Evolutionary conservation across 2,329 filamentous ascomycete genomes (phyloP).

Genomic region (Hypoxylon sp.): DNA sequence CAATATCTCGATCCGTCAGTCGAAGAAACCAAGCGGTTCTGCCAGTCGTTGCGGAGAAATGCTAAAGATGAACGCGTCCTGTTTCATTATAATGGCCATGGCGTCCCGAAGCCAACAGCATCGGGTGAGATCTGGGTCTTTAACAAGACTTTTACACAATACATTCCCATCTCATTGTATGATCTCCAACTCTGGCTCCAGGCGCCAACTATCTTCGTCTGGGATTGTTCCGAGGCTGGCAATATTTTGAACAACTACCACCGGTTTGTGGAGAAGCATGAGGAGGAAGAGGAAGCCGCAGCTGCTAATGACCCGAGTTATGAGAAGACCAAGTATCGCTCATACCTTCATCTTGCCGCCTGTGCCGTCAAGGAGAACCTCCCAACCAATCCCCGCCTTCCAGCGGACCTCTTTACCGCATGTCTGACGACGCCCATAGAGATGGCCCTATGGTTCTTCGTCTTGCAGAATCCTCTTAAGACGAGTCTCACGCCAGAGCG

Average conservation of each 20-base stretch:
- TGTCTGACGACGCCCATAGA: conserved; percentile 97
- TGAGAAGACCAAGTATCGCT: conserved; percentile 77
- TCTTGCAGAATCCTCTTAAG: conserved; percentile 86
- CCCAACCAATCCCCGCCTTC: conserved; percentile 92
- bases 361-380: conserved; percentile 92
- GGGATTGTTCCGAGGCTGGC: conserved; percentile 96
- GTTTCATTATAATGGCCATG: conserved; percentile 99
- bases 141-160: conserved; percentile 98
- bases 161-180: conserved; percentile 95
- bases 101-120: conserved; percentile 92
- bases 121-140: conserved; percentile 99
- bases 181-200: conserved; percentile 96
- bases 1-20: conserved; percentile 96
- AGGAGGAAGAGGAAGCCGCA: conserved; percentile 85
- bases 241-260: conserved; percentile 97
- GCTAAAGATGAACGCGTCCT: conserved; percentile 95
- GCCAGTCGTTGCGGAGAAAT: conserved; percentile 87
- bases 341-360: conserved; percentile 89
- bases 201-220: conserved; percentile 95
- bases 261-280: conserved; percentile 93
- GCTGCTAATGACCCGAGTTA: conserved; percentile 84
- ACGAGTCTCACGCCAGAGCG: conserved; percentile 80
- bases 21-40: conserved; percentile 97
- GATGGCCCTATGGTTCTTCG: conserved; percentile 96
- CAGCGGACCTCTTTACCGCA: conserved; percentile 94